Base-by-base conservation (phyloP, 1,284 basidiomycete species). In the Trichosporon faecale region DNA sequence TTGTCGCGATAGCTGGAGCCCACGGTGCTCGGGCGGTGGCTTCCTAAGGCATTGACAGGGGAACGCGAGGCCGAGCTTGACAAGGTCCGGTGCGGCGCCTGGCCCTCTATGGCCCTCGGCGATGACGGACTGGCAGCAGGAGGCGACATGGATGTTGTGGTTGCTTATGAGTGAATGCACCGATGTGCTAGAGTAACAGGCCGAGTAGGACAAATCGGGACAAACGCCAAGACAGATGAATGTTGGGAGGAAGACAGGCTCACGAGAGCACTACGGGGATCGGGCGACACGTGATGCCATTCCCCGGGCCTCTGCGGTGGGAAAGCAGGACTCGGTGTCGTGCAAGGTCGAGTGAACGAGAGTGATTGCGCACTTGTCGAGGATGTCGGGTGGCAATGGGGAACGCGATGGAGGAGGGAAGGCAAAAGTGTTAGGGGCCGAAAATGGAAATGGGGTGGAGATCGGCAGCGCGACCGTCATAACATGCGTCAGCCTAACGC, bases 31-130 rank as follows among this genome's bases (percentile, higher is more conserved):
- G 57, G 27, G 27, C 57, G 61, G 29, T 49, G 23, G 4, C 66
- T 70, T 2, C 74, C 73, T 3, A 78, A 37, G 6, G 77, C 75
- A 5, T 75, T 73, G 31, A 71, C 71, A 2, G 79, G 79, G 16
- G 77, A 79, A 12, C 75, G 75, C 11, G 78, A 74, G 33, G 73
- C 49, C 23, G 70, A 68, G 55, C 65, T 52, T 16, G 72, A 72
- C 66, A 70, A 69, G 11, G 74, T 66, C 21, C 74, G 72, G 27
- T 64, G 66, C 37, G 57, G 57, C 27, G 57, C 14, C 29, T 61
- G 57, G 57, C 57, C 57, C 57, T 61, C 57, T 21, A 61, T 61
- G 57, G 57, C 57, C 57, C 29, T 61, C 29, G 57, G 57, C 27
- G 57, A 61, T 4, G 57, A 21, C 27, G 57, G 57, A n/a, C 29